Conservation (phyloP, 805 yeast genomes). For the Candida andamanensis region DNA sequence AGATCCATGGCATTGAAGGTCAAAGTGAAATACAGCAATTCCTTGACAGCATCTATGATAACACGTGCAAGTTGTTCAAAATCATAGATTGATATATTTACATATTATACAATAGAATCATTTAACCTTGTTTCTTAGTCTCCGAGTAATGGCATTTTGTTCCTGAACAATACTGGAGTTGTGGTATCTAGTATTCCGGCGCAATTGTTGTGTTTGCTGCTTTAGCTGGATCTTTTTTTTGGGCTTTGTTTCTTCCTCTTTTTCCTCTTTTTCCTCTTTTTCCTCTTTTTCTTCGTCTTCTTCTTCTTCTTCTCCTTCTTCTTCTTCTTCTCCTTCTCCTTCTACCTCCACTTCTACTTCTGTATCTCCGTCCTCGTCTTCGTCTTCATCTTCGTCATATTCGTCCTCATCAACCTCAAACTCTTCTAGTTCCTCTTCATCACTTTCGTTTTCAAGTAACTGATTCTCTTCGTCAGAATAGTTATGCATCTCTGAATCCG, state of each 20-base stretch:
- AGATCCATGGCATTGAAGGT: slow-evolving; percentile 23
- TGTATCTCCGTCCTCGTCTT: slow-evolving; percentile 14
- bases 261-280: slow-evolving; percentile 11
- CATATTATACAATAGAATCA: slow-evolving; percentile 7
- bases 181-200: too few relatives aligned
- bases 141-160: too few relatives aligned
- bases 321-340: slow-evolving; percentile 12
- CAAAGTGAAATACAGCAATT: slow-evolving; percentile 26
- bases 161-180: not conserved
- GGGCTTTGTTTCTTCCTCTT: too few relatives aligned
- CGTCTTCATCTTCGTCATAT: slow-evolving; percentile 18
- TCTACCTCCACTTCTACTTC: slow-evolving; percentile 12
- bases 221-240: too few relatives aligned
- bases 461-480: slow-evolving; percentile 11
- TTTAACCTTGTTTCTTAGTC: slow-evolving; percentile 3
- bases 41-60: slow-evolving; percentile 31
- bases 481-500: slow-evolving; percentile 6
- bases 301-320: slow-evolving; percentile 8
- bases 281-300: too few relatives aligned
- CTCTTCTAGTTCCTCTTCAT: slow-evolving; percentile 16
- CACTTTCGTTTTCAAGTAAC: slow-evolving; percentile 11
- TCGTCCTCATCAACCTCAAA: slow-evolving; percentile 21
- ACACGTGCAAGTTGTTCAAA: slow-evolving; percentile 28
- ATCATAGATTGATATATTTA: slow-evolving; percentile 7
- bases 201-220: too few relatives aligned